These are phyloP conservation scores for Fusarium verticillioides DNA, from an alignment of 2,329 filamentous ascomycete species.

Conservation along the genomic window DNA sequence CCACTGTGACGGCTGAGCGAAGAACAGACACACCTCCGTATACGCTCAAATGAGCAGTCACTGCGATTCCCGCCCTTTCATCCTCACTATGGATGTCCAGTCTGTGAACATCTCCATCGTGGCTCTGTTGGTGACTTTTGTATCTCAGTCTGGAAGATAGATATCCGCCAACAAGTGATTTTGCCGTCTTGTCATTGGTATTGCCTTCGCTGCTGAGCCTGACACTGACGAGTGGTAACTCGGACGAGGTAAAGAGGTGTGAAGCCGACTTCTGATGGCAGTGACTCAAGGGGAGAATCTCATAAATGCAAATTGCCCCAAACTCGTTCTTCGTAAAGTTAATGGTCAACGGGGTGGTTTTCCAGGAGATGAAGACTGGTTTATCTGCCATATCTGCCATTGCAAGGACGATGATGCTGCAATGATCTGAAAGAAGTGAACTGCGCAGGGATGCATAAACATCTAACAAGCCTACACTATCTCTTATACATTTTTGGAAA, in stretches of 20 bases:
- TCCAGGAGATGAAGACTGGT: neutral
- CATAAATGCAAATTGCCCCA: neutral
- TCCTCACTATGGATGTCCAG: neutral
- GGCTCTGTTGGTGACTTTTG: neutral
- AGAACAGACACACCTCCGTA: neutral
- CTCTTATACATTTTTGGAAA: neutral
- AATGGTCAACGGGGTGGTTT: neutral
- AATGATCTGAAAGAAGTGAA: neutral
- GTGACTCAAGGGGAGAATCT: neutral
- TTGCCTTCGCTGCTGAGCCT: neutral
- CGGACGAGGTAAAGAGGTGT: neutral
- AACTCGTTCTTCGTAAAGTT: neutral
- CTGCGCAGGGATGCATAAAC: rapidly evolving
- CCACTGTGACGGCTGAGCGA: too few species aligned
- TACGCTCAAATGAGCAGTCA: neutral
- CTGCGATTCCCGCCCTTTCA: neutral
- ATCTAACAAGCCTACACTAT: neutral
- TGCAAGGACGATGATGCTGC: neutral
- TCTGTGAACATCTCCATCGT: neutral
- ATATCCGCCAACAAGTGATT: neutral
- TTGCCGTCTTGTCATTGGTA: neutral
- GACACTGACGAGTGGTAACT: neutral
- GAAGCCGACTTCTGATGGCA: neutral
- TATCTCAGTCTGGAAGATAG: neutral
- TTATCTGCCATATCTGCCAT: neutral